Percentiles rank a stretch among this genome's conserved stretches.
Evolutionary conservation across 768 basidiomycete species (phyloP).

Genomic region (Tricholoma matsutake): DNA sequence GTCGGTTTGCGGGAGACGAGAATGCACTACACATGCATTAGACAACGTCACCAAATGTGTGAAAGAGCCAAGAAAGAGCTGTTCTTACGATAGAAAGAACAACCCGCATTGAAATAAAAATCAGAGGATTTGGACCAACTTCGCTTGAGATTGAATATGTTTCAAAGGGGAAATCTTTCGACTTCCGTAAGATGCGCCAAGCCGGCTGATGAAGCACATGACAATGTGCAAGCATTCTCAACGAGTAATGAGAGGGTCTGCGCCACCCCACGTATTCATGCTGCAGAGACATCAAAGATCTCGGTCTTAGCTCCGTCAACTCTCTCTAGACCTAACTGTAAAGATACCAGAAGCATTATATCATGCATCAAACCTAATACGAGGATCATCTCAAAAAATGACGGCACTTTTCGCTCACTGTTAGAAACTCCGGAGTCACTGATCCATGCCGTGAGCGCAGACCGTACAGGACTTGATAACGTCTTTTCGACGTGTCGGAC

Average conservation of each 20-base stretch:
- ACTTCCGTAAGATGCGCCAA: background rate
- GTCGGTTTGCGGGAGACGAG: no score
- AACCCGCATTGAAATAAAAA: no score
- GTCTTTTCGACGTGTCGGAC: slow-evolving; percentile 41
- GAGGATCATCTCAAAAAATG: background rate
- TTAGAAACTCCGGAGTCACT: slow-evolving; percentile 16
- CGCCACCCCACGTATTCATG: background rate
- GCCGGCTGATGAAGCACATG: background rate
- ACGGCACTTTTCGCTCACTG: slow-evolving; percentile 19
- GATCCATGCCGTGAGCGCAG: slow-evolving; percentile 33
- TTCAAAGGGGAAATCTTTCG: background rate
- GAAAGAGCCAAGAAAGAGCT: no score
- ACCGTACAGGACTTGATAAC: slow-evolving; percentile 43
- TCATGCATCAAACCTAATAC: slow-evolving; percentile 29
- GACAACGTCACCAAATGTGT: no score
- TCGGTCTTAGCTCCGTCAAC: slow-evolving; percentile 35
- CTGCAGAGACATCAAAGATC: background rate
- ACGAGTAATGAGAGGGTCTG: background rate
- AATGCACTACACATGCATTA: no score
- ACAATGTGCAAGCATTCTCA: background rate
- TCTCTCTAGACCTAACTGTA: slow-evolving; percentile 49
- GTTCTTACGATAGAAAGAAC: no score
- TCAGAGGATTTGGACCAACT: no score
- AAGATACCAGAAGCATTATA: slow-evolving; percentile 39
- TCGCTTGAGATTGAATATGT: background rate